A percentile compares a stretch with the other conserved stretches of the same genome.
Conservation (phyloP, 1,284 basidiomycete species). For the Ganoderma lingzhi region DNA sequence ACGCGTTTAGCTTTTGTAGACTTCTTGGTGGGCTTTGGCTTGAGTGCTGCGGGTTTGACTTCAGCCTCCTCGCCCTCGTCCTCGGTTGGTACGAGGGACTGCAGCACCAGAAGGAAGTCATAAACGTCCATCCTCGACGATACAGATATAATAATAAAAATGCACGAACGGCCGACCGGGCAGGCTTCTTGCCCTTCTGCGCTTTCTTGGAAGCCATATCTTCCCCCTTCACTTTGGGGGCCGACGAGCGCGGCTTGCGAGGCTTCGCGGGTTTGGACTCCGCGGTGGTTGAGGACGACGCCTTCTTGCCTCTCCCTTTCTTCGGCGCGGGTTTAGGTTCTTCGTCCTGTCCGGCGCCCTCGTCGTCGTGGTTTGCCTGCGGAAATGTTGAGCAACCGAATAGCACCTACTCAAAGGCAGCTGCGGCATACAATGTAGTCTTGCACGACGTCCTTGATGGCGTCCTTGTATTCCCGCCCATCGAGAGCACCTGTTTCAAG, state of each 20-base stretch:
- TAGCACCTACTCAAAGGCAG: not conserved
- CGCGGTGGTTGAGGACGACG: slow-evolving; percentile 3
- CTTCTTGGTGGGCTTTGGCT: slow-evolving; percentile 2
- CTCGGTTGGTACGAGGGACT: slow-evolving; percentile 37
- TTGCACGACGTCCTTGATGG: slow-evolving; percentile 51
- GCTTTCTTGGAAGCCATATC: not conserved
- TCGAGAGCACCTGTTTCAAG: slow-evolving; percentile 53
- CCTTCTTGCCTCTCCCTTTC: slow-evolving; percentile 14
- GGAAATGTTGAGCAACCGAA: not conserved
- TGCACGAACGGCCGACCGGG: slow-evolving; percentile 37
- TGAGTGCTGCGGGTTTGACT: not conserved
- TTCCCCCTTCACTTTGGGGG: slow-evolving; percentile 14
- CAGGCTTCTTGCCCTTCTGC: slow-evolving; percentile 19
- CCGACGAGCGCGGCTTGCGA: slow-evolving; percentile 4
- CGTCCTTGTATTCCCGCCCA: slow-evolving; percentile 49
- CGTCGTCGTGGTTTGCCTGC: not conserved
- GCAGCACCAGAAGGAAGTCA: not conserved
- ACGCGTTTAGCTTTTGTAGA: slow-evolving; percentile 13
- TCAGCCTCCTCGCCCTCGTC: slow-evolving; percentile 23
- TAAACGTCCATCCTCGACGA: not conserved
- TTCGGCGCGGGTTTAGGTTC: not conserved
- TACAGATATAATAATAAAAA: not conserved
- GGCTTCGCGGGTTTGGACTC: slow-evolving; percentile 15
- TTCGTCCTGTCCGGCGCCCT: not conserved
- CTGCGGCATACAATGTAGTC: slow-evolving; percentile 48